Base-by-base conservation (phyloP, 1,139 yeast genomes). In the Scheffersomyces parashehatae region DNA sequence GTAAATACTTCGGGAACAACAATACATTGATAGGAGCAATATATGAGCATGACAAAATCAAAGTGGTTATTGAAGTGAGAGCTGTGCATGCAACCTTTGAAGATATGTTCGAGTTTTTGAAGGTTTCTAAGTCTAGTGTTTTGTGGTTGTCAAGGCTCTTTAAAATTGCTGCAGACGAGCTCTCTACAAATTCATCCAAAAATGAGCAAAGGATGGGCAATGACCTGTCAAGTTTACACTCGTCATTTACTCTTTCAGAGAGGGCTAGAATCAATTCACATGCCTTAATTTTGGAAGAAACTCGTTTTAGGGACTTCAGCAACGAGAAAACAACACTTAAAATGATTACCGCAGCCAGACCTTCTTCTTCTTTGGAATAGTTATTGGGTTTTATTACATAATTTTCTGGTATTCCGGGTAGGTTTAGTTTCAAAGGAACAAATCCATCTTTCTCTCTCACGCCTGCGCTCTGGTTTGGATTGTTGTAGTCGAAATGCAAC, bases 171-270 rank as follows among this genome's bases (percentile, higher is more conserved):
- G 24, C 15, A 12, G 46, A 37, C 9, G 42, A 38, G 36, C 32
- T 37, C 35, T 52, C 58, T 3, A 48, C 43, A 41, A 58, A 68
- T 37, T 73, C 78, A 40, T 74, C 79, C 16, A 74, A 43, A 12
- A 73, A 48, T n/a, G 62, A 60, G 30, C 88, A 77, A 29, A 93
- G 64, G 57, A 85, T 88, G 0, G 99, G 98, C 16, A 93, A 61
- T 29, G 93, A 82, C 37, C 97, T 68, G 60, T 93, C 98, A 37
- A 93, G 69, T 57, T 90, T 91, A 15, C 85, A 85, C 45, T 88
- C 96, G 58, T 93, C 98, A 35, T 81, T 79, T 3, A 89, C 71
- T 47, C 82, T 77, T 57, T 88, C 96, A 1, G 95, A 81, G 12
- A 93, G 70, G 0, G 89, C 89, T 10, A 89, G 61, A 3, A 93